Evolutionary conservation across 306 rosid species (phyloP).

Genomic region (Fragaria iinumae): DNA sequence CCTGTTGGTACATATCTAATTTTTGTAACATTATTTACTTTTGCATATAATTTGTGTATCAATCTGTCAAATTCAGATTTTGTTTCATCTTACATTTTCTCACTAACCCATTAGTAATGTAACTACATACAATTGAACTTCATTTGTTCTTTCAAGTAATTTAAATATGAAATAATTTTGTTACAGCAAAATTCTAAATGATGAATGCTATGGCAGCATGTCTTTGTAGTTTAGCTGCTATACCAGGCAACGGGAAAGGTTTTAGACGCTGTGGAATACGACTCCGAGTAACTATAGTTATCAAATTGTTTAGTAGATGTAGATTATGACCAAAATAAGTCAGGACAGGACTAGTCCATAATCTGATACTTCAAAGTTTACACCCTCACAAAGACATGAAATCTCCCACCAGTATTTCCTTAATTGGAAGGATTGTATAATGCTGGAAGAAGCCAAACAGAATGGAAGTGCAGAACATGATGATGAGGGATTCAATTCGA

Average conservation of each 20-base stretch:
- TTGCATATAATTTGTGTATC: background rate
- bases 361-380: background rate
- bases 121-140: background rate
- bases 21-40: background rate
- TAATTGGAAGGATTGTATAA: background rate
- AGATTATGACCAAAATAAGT: background rate
- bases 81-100: background rate
- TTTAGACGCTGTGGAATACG: background rate
- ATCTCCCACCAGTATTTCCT: background rate
- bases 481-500: constrained; percentile 9
- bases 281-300: background rate
- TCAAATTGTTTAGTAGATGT: background rate
- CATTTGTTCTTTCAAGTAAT: background rate
- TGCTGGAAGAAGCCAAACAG: background rate
- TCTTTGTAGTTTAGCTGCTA: background rate
- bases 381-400: background rate
- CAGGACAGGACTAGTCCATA: background rate
- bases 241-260: no score
- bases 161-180: background rate
- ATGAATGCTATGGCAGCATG: background rate
- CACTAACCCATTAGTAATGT: background rate
- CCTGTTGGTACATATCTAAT: background rate
- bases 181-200: background rate
- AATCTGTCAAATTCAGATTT: background rate
- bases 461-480: constrained; percentile 18